Evolutionary conservation across 768 basidiomycete species (phyloP), one percentile per base, ranked within the genome.

Genomic region (Xerocomellus chrysenteron): DNA sequence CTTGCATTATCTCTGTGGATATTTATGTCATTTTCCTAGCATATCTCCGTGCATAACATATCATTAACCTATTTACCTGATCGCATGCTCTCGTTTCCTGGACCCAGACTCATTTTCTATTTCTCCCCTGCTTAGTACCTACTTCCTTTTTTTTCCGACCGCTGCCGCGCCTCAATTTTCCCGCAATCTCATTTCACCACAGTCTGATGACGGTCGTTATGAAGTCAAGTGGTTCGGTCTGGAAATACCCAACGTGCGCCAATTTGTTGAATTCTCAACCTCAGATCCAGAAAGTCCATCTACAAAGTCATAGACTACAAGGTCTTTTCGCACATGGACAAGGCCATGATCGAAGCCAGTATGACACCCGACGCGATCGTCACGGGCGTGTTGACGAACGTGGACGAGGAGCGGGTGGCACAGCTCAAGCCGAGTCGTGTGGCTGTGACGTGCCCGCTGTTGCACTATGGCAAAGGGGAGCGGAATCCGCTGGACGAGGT

Each of bases 391-490:
- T 56, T 71, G 45, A 41, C 55, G 1, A 66, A 70, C 4, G 61
- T 71, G 0, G 63, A 72, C 11, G 58, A 68, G 13, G 68, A 60
- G 8, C 63, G 69, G 12, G 71, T 77, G 36, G 61, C 64, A 4
- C 69, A 71, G 11, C 73, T 88, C 12, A 66, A 58, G 16, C 69
- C 72, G 0, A 67, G 76, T 6, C 80, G 90, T 51, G 76, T 93
- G 32, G 81, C 87, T 39, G 87, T 93, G 21, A 81, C 85, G 48
- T 74, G 84, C 13, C 70, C 83, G 2, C 63, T 68, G n/a, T 78
- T 92, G 78, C 92, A 93, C 65, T 87, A 88, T 62, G 92, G 91
- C 4, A 89, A 87, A 83, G 76, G 80, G 59, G 81, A 83, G 43
- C 69, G 75, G 58, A 90, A 89, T 62, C 92, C 92, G 1, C 65